Evolutionary conservation across 177 flowering plant genomes (phyloP), one percentile per base, ranked within the genome.

Genomic region (Tripterygium wilfordii): DNA sequence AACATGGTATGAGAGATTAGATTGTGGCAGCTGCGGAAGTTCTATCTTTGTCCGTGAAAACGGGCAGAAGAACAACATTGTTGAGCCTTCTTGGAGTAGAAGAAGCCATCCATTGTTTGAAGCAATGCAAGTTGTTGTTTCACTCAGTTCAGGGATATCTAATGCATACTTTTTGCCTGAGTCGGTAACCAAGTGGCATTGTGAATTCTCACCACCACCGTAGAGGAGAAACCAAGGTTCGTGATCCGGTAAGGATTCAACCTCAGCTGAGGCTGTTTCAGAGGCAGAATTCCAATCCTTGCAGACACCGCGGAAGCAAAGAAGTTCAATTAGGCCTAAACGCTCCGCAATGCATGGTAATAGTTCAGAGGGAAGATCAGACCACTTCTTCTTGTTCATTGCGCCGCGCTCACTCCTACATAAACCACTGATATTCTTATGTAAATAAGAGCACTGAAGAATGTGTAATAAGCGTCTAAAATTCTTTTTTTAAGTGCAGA

Each of bases 31-130:
- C 33, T 48, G 8, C 0, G 65, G 72, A 24, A 67, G 55, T 12
- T 48, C 49, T 33, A 67, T 51, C 36, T 38, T 54, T 1, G 56
- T 45, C 0, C 38, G 35, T 6, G 60, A 43, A 39, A 54, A 58
- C 18, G 68, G 64, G 46, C 68, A 54, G 35, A 49, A 49, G 45
- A 58, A 58, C 37, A 53, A 64, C 35, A 58, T n/a, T n/a, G n/a
- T 15, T 1, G 56, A 43, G 12, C 45, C 40, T 12, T 33, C 43
- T 33, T 35, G 14, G 46, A 24, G 40, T 1, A 63, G 8, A 24
- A 59, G 68, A 32, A 67, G 65, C 72, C 72, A 63, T 8, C 68
- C 72, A 2, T 45, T 37, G n/a, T 10, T 14, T 20, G 72, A 67
- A 9, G 72, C 67, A 56, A 65, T 40, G 54, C 64, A 65, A 15